phyloP scores from a whole-genome alignment of 2,329 filamentous ascomycete genomes.

The Botryotinia calthae region DNA sequence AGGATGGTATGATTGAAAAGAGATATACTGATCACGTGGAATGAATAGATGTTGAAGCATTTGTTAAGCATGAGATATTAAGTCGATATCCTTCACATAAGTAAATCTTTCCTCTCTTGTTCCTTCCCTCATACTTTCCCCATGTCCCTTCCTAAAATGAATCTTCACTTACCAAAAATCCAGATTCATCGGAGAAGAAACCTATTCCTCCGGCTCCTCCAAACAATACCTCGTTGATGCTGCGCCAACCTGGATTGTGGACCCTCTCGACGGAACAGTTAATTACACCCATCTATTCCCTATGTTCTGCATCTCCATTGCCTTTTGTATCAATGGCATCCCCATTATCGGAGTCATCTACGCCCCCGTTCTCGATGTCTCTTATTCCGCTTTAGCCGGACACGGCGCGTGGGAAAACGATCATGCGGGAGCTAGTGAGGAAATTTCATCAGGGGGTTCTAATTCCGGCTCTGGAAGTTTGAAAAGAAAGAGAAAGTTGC shows the following conservation, averaged over 20 bases:
- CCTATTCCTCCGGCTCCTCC: slow-evolving; percentile 65
- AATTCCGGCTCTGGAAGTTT: neutral
- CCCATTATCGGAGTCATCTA: slow-evolving; percentile 70
- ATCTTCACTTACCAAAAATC: neutral
- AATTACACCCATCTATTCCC: slow-evolving; percentile 66
- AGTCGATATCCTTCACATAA: slow-evolving; percentile 63
- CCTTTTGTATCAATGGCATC: slow-evolving; percentile 56
- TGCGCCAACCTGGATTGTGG: slow-evolving; percentile 70
- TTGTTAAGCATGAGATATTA: slow-evolving; percentile 60
- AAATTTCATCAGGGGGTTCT: neutral
- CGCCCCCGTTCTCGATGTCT: slow-evolving; percentile 66
- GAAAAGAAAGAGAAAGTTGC: slow-evolving; percentile 58
- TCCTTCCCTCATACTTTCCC: neutral
- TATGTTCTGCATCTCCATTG: slow-evolving; percentile 79
- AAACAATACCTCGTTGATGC: slow-evolving; percentile 65
- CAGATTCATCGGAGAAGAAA: slow-evolving; percentile 76
- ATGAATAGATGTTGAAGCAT: slow-evolving; percentile 63
- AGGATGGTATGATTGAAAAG: neutral
- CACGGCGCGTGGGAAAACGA: slow-evolving; percentile 56
- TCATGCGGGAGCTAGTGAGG: slow-evolving; percentile 6
- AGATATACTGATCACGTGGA: slow-evolving; percentile 23
- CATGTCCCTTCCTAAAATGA: neutral
- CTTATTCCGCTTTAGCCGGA: slow-evolving; percentile 66
- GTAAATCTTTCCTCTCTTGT: slow-evolving; percentile 43
- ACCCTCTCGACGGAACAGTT: slow-evolving; percentile 60